These are phyloP conservation scores for Wickerhamiella sergipiensis DNA, from an alignment of 805 yeast genomes.

Conservation along the genomic window DNA sequence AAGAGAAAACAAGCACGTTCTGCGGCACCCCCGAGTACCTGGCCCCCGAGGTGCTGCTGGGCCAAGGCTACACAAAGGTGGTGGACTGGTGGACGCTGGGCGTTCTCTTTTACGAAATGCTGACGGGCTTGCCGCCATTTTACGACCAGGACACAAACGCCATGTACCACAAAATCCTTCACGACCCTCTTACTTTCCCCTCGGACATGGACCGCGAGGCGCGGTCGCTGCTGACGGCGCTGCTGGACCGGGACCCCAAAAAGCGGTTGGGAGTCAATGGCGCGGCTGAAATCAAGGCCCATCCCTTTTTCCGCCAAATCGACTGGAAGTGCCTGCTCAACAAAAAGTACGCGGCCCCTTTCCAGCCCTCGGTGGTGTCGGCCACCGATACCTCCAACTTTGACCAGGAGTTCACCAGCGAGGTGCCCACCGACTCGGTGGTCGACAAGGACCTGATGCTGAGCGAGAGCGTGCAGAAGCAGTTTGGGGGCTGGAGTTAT, in stretches of 20 bases:
- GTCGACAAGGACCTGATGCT: constrained; percentile 66
- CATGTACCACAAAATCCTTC: constrained; percentile 88
- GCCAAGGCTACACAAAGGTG: constrained; percentile 87
- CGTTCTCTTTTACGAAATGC: constrained; percentile 84
- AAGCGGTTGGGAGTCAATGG: constrained; percentile 67
- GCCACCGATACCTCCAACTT: constrained; percentile 87
- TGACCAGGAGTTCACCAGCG: constrained; percentile 75
- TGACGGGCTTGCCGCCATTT: constrained; percentile 93
- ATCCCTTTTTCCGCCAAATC: constrained; percentile 74
- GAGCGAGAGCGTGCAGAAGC: constrained; percentile 91
- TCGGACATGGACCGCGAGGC: constrained; percentile 78
- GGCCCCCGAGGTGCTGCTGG: constrained; percentile 85
- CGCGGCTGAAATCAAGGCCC: constrained; percentile 70
- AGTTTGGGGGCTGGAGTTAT: constrained; percentile 98
- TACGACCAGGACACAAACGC: constrained; percentile 86
- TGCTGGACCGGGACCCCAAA: constrained; percentile 75
- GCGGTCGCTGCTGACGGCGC: constrained; percentile 56
- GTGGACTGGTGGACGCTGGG: constrained; percentile 99
- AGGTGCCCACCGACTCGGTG: constrained; percentile 87
- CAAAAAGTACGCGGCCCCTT: constrained; percentile 91
- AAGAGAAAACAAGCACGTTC: constrained; percentile 77
- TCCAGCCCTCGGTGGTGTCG: constrained; percentile 78
- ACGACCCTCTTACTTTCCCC: constrained; percentile 82
- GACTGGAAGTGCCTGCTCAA: constrained; percentile 75
- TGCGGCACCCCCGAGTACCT: constrained; percentile 98